Evolutionary conservation across 441 rosid species (phyloP).

Genomic region (Gossypium gossypioides): DNA sequence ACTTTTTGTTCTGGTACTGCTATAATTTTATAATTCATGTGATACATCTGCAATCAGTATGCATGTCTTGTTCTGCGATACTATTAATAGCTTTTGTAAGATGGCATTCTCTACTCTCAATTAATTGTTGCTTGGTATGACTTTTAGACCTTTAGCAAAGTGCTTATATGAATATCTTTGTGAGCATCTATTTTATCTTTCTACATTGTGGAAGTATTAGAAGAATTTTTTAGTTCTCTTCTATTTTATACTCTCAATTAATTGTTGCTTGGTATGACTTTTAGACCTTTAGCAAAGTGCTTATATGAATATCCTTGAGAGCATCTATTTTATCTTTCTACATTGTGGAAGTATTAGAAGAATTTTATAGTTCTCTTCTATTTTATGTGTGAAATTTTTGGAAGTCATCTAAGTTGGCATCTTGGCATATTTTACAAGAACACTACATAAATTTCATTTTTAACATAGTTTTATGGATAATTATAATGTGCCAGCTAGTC

Average conservation of each 20-base stretch:
- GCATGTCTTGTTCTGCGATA: too few species aligned
- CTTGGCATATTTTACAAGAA: neutral
- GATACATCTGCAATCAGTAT: too few species aligned
- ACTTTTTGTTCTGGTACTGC: too few species aligned
- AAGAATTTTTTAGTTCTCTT: too few species aligned
- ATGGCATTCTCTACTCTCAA: neutral
- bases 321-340: neutral
- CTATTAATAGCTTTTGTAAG: too few species aligned
- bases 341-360: neutral
- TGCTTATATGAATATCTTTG: neutral
- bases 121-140: neutral
- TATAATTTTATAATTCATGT: too few species aligned
- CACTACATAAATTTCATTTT: neutral
- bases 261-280: neutral
- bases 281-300: neutral
- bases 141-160: neutral
- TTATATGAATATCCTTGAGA: neutral
- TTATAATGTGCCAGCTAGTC: neutral
- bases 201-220: too few species aligned
- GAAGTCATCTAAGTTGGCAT: neutral
- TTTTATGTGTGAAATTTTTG: neutral
- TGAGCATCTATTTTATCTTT: neutral
- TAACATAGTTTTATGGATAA: neutral
- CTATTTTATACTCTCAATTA: neutral
- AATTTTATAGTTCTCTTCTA: neutral